phyloP scores from a whole-genome alignment of 805 yeast genomes.

The Jamesozyma lodderae region DNA sequence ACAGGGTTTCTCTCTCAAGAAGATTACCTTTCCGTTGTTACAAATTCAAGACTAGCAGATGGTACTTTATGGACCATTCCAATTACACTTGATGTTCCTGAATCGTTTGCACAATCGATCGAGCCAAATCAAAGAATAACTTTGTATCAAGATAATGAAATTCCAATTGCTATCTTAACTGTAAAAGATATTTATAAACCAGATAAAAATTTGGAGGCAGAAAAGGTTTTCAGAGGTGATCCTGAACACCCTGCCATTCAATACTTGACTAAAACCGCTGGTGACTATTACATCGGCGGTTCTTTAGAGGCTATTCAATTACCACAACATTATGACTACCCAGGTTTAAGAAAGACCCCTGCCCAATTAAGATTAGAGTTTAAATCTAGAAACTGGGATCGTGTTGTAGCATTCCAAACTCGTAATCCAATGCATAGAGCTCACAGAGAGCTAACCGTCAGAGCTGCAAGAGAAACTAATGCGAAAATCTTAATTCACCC shows the following conservation, averaged over 20 bases:
- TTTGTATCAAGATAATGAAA: slow-evolving; percentile 71
- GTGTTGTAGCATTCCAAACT: slow-evolving; percentile 94
- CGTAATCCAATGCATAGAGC: slow-evolving; percentile 99
- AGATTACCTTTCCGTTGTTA: slow-evolving; percentile 58
- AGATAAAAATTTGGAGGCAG: slow-evolving; percentile 70
- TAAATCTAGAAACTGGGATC: slow-evolving; percentile 69
- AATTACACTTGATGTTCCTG: slow-evolving; percentile 72
- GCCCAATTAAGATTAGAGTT: slow-evolving; percentile 84
- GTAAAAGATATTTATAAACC: slow-evolving; percentile 74
- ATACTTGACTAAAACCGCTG: slow-evolving; percentile 63
- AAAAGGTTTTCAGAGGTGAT: slow-evolving; percentile 87
- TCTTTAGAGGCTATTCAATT: slow-evolving; percentile 70
- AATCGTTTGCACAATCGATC: slow-evolving; percentile 38
- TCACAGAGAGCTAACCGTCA: slow-evolving; percentile 88
- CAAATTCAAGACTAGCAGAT: slow-evolving; percentile 57
- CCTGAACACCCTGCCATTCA: slow-evolving; percentile 91
- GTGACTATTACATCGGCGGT: slow-evolving; percentile 86
- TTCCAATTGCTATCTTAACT: slow-evolving; percentile 72
- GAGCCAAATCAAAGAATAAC: slow-evolving; percentile 54
- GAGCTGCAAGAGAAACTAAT: slow-evolving; percentile 91
- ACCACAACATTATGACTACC: slow-evolving; percentile 86
- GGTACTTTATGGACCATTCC: slow-evolving; percentile 91
- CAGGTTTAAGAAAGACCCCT: slow-evolving; percentile 81
- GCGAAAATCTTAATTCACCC: slow-evolving; percentile 90
- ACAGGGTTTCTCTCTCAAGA: slow-evolving; percentile 54